Evolutionary conservation across 306 rosid genomes (phyloP), one percentile per base, ranked within the genome.

Genomic region (Citrullus mucosospermus): DNA sequence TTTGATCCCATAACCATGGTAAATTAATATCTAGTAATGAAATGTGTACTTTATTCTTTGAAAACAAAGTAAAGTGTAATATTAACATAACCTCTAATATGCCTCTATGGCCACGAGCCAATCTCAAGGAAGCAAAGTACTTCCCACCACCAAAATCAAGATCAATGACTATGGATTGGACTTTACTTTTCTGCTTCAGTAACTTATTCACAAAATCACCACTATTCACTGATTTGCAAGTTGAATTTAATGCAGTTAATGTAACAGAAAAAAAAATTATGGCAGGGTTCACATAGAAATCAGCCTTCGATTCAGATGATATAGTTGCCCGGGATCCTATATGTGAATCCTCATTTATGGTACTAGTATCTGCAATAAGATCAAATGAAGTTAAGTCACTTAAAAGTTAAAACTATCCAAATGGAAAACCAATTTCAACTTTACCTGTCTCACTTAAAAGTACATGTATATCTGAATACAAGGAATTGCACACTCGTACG

Each of bases 171-270:
- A 95, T 80, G 76, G 80, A 82, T 59, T 78, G 96, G 61, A 63
- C 89, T 73, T 84, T 89, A 77, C 58, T 82, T 80, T 87, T 92
- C 90, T 86, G 87, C 89, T 92, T 92, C 83, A 81, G 81, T 81
- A 92, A 86, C 92, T 91, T 92, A 83, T 92, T 91, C 82, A 92
- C 82, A 87, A 86, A 91, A 76, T 92, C 97, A 80, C 92, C 80
- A 79, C 92, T 94, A 68, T 87, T 92, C 78, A 92, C 88, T 4
- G 89, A 86, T 86, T 88, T 89, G 92, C 91, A 89, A 81, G 86
- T 88, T 55, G 80, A 87, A 77, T 79, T 87, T 78, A 84, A 80
- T 63, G 87, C 83, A 83, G 87, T 81, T 80, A 95, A 80, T 51
- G 92, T 87, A 62, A 95, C 82, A 25, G 86, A 86, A 83, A 95